A percentile compares a stretch with the other conserved stretches of the same genome.
Evolutionary conservation across 108 stramenopile species (phyloP).

Genomic region (Nitzschia palea): DNA sequence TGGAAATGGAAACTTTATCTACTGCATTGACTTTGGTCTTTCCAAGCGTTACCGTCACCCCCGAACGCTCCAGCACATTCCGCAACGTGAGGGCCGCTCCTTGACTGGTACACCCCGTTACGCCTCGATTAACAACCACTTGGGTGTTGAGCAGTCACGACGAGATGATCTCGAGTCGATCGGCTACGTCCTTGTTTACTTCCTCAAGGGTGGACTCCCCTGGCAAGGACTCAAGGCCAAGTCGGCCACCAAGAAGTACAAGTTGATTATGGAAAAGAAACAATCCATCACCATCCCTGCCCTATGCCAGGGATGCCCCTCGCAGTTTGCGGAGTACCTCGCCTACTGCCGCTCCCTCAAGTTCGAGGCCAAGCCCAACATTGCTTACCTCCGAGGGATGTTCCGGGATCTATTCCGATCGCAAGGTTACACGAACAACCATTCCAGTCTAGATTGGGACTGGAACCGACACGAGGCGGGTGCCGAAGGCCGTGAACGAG

Average conservation of each 20-base stretch:
- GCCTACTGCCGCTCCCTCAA: conserved; percentile 97
- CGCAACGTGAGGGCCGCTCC: conserved; percentile 94
- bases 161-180: conserved; percentile 97
- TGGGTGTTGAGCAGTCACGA: conserved; percentile 96
- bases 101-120: conserved; percentile 96
- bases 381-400: conserved; percentile 95
- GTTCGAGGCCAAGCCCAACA: conserved; percentile 99
- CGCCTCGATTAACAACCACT: conserved; percentile 97
- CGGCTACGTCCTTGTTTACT: conserved; percentile 97
- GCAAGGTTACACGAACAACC: conserved; percentile 92
- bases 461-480: conserved; percentile 83
- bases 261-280: conserved; percentile 96
- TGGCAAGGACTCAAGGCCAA: conserved; percentile 99
- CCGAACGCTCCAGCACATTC: conserved; percentile 97
- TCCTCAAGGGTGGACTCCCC: conserved; percentile 96
- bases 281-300: conserved; percentile 89
- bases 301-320: conserved; percentile 95
- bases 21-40: conserved; percentile 98
- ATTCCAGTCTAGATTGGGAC: conserved; percentile 89
- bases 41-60: conserved; percentile 98
- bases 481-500: conserved; percentile 34
- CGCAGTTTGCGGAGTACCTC: conserved; percentile 97
- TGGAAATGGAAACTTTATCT: conserved; percentile 88
- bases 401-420: conserved; percentile 93
- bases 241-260: conserved; percentile 93